Percentiles rank a stretch among this genome's conserved stretches.
phyloP scores from a whole-genome alignment of 2,329 filamentous ascomycete genomes.

The Trichoderma sp. region DNA sequence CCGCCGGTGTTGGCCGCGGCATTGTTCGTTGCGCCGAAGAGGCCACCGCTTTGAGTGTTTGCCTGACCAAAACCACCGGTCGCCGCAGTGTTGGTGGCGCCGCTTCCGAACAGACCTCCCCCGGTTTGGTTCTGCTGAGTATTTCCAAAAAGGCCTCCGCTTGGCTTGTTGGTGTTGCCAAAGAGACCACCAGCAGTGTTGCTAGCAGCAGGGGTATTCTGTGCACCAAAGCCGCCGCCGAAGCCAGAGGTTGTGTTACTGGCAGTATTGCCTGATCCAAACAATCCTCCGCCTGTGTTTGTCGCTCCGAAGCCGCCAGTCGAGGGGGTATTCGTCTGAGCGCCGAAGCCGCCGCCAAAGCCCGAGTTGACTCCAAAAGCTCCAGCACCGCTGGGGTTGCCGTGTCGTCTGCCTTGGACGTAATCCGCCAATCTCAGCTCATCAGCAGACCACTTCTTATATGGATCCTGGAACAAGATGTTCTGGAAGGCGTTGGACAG shows the following conservation, averaged over 20 bases:
- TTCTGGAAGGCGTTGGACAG: slow-evolving; percentile 68
- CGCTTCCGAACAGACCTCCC: slow-evolving; percentile 42
- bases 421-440: slow-evolving; percentile 84
- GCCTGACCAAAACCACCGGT: slow-evolving; percentile 39
- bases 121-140: slow-evolving; percentile 28
- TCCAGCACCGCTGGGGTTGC: slow-evolving; percentile 78
- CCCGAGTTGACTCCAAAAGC: slow-evolving; percentile 68
- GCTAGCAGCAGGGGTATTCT: slow-evolving; percentile 28
- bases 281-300: slow-evolving; percentile 34
- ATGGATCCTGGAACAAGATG: slow-evolving; percentile 73
- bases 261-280: slow-evolving; percentile 34
- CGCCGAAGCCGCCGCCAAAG: slow-evolving; percentile 51
- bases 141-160: slow-evolving; percentile 41
- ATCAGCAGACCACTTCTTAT: slow-evolving; percentile 88
- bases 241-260: slow-evolving; percentile 25
- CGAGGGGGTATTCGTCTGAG: slow-evolving; percentile 33
- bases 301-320: slow-evolving; percentile 27
- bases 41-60: slow-evolving; percentile 28
- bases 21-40: slow-evolving; percentile 31
- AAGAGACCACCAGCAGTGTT: slow-evolving; percentile 27
- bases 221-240: slow-evolving; percentile 39
- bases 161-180: slow-evolving; percentile 27
- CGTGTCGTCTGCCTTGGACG: slow-evolving; percentile 76
- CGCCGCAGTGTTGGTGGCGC: slow-evolving; percentile 28
- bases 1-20: slow-evolving; percentile 29